These are phyloP conservation scores for Postia placenta DNA, from an alignment of 768 basidiomycete species.

Conservation along the genomic window DNA sequence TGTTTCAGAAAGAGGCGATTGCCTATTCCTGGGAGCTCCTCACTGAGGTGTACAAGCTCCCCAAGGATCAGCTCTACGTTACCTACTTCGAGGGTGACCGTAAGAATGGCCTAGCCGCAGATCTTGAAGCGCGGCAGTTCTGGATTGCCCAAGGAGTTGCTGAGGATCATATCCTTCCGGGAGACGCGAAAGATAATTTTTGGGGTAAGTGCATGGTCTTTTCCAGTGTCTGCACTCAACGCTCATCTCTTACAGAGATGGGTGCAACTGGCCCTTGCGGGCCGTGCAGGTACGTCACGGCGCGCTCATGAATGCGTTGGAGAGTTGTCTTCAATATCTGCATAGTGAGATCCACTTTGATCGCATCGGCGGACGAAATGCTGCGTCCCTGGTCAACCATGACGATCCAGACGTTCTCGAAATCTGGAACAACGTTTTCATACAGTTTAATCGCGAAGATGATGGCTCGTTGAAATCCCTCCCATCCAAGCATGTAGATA, in stretches of 20 bases:
- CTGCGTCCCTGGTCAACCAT: conserved; percentile 85
- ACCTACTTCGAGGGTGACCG: conserved; percentile 96
- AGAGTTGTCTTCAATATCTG: background rate
- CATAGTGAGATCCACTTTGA: conserved; percentile 92
- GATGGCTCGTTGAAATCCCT: conserved; percentile 75
- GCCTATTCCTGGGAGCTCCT: conserved; percentile 91
- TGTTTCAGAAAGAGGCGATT: conserved; percentile 81
- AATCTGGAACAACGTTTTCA: conserved; percentile 99
- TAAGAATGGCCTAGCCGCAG: conserved; percentile 79
- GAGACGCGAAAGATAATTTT: conserved; percentile 96
- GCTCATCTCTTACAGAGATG: conserved; percentile 65
- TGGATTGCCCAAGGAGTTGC: conserved; percentile 89
- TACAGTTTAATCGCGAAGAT: conserved; percentile 95
- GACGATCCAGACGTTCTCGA: conserved; percentile 97
- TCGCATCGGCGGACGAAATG: conserved; percentile 96
- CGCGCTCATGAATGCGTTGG: background rate
- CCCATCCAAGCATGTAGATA: conserved; percentile 94
- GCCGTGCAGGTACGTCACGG: conserved; percentile 70
- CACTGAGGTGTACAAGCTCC: conserved; percentile 82
- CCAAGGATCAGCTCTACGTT: conserved; percentile 89
- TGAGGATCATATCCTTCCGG: conserved; percentile 88
- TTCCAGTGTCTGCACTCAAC: conserved; percentile 1
- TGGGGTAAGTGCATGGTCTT: conserved; percentile 69
- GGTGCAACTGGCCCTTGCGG: conserved; percentile 97
- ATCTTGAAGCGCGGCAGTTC: conserved; percentile 78